Conservation (phyloP, 2,329 filamentous ascomycete genomes). For the Hypoxylon sp. region DNA sequence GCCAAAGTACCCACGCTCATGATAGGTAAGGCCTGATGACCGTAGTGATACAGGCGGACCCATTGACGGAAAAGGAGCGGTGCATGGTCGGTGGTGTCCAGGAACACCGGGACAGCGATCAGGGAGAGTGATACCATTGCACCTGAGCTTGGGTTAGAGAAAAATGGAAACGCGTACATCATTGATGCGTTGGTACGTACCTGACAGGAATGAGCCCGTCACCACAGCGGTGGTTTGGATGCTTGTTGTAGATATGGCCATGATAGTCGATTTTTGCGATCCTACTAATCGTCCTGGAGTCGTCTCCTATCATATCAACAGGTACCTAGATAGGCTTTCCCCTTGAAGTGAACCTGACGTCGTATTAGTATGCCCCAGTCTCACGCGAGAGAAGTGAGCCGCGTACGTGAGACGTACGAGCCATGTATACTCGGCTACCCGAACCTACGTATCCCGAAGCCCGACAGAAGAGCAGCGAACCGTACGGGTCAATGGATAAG, state of each 20-base stretch:
- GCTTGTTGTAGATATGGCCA: background rate
- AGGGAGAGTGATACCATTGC: constrained; percentile 44
- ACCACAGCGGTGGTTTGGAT: background rate
- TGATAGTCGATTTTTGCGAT: background rate
- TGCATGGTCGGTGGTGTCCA: constrained; percentile 48
- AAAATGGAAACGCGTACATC: background rate
- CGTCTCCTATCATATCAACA: background rate
- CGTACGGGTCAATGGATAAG: background rate
- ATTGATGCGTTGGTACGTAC: background rate
- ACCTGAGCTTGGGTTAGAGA: constrained; percentile 1
- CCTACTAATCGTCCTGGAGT: background rate
- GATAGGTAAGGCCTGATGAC: constrained; percentile 50
- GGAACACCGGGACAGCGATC: constrained; percentile 51
- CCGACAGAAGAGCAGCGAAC: background rate
- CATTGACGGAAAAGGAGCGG: constrained; percentile 51
- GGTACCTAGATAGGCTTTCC: no score
- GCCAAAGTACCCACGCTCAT: constrained; percentile 47
- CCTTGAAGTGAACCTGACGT: background rate
- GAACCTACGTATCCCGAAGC: background rate
- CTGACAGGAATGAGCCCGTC: background rate
- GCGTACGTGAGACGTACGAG: background rate
- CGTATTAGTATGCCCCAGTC: background rate
- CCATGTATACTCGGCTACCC: background rate
- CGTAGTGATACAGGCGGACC: constrained; percentile 54
- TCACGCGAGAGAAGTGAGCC: background rate